Evolutionary conservation across 768 basidiomycete species (phyloP), one percentile per base, ranked within the genome.

Genomic region (Suillus americanus): DNA sequence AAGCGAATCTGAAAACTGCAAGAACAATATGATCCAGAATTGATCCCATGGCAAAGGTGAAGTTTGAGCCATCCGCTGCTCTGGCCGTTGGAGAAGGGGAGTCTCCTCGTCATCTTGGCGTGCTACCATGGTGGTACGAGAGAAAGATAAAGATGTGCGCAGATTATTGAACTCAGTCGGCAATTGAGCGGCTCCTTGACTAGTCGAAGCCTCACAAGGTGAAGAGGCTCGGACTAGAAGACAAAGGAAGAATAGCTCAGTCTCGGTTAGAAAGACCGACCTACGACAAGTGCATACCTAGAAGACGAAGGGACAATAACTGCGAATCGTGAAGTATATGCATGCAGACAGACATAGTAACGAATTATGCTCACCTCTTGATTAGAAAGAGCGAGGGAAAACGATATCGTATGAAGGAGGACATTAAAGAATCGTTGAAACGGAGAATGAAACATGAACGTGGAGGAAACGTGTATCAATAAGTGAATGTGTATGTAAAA

Each of bases 1-100:
- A 67, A 91, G 75, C 3, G 90, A 89, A 72, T 91, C 89, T 60
- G 88, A 83, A 60, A 90, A 82, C 74, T 90, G 89, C 33, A 91
- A 79, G 69, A 89, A 79, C 64, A 91, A 74, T 3, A 90, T 78
- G 62, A 91, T 83, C 60, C 79, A 79, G 65, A 90, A 81, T 78
- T 90, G 89, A 64, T 78, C 79, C 83, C 81, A 84, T 28, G 89
- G 89, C 37, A 91, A 72, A 55, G 86, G 86, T 4, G 86, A 83
- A 28, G 75, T 25, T 69, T 56, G 74, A 62, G 55, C 2, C 23
- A 23, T 20, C 40, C 5, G 20, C 18, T 41, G 25, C 69, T 79
- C 72, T 67, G 38, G 35, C 30, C 20, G 37, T 20, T 65, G 73
- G 64, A 87, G 77, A 71, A 87, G 72, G 25, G 86, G 85, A 1